Base-by-base conservation (phyloP, 2,329 filamentous ascomycete species). In the Hymenoscyphus occultus region DNA sequence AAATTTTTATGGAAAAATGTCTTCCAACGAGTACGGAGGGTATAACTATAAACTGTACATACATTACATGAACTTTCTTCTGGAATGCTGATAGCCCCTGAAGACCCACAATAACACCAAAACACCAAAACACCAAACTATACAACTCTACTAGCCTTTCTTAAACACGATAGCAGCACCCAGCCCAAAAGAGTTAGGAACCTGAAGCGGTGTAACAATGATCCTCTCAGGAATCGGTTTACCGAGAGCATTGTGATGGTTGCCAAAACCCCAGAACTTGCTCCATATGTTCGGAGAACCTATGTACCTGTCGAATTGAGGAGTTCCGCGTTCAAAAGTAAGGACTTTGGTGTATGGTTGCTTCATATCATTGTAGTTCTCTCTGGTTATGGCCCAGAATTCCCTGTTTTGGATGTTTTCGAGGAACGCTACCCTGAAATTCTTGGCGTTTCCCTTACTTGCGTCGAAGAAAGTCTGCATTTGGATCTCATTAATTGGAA, bases 161-260 rank as follows among this genome's bases (percentile, higher is more conserved):
- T n/a, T 10, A 35, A 35, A 35, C 5, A 35, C 9, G 9, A 35
- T 35, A 35, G 35, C 35, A 35, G 35, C 35, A 6, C 35, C 35
- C 28, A 28, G 28, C 28, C 28, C 28, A 28, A 28, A 28, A 28
- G 28, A 1, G 28, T 28, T 28, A 28, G 35, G 4, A 35, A 35
- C 35, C 35, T 35, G 35, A 6, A 3, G 4, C 5, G 54, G 54
- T 7, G 31, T 31, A 56, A 35, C 10, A 35, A 56, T 31, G 31
- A 56, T 22, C 54, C 19, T 56, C 7, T 1, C 3, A 10, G 16
- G 32, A 31, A 31, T 28, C 32, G 19, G 19, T 19, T 56, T 31
- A 16, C 54, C 54, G 19, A 56, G 19, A 35, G 54, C 54, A 9
- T 56, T 28, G 16, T 56, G 54, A 35, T 56, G 54, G n/a, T 56